Conservation (phyloP, 768 basidiomycete species). For the Leccinum obscurum region DNA sequence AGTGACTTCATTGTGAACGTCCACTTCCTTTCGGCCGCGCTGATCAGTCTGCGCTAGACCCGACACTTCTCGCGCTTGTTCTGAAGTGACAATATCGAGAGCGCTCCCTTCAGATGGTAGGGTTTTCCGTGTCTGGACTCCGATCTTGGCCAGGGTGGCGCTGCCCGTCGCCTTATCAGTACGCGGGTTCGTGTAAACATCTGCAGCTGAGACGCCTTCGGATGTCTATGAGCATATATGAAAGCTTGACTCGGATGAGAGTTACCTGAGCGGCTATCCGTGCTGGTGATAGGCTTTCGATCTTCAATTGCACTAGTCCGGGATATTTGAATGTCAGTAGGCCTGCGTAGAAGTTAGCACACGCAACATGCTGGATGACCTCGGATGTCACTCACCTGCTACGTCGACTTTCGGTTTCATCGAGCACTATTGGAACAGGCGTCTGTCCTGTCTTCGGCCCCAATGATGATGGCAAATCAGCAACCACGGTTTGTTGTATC, state of each 20-base stretch:
- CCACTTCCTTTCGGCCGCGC: background rate
- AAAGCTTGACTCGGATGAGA: background rate
- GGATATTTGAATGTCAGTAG: background rate
- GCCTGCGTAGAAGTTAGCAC: slow-evolving; percentile 1
- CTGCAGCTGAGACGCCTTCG: background rate
- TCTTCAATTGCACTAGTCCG: background rate
- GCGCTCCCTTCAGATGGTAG: background rate
- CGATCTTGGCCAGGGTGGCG: background rate
- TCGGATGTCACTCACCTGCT: slow-evolving; percentile 3
- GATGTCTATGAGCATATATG: background rate
- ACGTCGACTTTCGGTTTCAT: background rate
- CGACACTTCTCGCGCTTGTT: background rate
- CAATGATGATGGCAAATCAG: background rate
- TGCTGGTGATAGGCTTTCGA: background rate
- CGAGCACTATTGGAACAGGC: background rate
- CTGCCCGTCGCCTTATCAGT: background rate
- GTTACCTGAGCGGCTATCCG: slow-evolving; percentile 1
- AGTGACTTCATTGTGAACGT: background rate
- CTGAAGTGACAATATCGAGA: background rate
- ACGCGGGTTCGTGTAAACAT: background rate
- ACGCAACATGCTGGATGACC: background rate
- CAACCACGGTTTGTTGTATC: background rate
- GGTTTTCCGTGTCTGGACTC: background rate
- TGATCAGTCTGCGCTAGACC: background rate
- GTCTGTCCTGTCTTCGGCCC: background rate